Evolutionary conservation across 1,284 basidiomycete species (phyloP).

Genomic region (Puccinia hordei): DNA sequence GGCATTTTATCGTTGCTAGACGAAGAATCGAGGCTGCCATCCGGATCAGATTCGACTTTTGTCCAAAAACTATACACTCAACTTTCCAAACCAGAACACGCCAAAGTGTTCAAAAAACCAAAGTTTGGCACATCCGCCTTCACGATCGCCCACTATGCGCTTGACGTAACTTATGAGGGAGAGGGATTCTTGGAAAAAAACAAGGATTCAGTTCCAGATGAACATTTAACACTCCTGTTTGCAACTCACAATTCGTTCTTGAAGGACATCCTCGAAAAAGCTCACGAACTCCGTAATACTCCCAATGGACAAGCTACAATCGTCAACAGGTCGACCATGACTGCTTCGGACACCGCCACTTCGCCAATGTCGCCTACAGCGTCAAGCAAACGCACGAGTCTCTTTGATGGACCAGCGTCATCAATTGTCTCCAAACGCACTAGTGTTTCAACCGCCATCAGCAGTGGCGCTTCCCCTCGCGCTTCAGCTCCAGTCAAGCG

Average conservation of each 20-base stretch:
- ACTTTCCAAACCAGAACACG: conserved; percentile 80
- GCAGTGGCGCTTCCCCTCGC: conserved; percentile 51
- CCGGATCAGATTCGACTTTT: conserved; percentile 90
- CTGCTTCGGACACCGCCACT: conserved; percentile 72
- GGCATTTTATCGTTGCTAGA: conserved; percentile 93
- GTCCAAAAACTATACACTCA: conserved; percentile 90
- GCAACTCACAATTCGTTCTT: conserved; percentile 87
- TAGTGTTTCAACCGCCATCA: conserved; percentile 63
- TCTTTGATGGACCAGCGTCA: conserved; percentile 52
- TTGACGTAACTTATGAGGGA: conserved; percentile 96
- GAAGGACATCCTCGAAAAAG: conserved; percentile 88
- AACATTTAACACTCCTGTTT: conserved; percentile 85
- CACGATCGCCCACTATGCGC: conserved; percentile 96
- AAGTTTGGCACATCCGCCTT: conserved; percentile 95
- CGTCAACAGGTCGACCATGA: conserved; percentile 69
- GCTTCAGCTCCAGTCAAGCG: conserved; percentile 35
- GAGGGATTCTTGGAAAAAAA: conserved; percentile 99
- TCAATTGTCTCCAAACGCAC: conserved; percentile 64
- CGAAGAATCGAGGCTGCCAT: conserved; percentile 94
- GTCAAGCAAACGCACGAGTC: conserved; percentile 51
- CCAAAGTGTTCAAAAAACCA: conserved; percentile 93
- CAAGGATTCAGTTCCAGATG: conserved; percentile 96
- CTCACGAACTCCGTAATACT: conserved; percentile 66
- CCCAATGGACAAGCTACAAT: conserved; percentile 60
- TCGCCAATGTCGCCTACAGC: conserved; percentile 64